These are phyloP conservation scores for Verticillium nonalfalfae DNA, from an alignment of 2,329 filamentous ascomycete genomes.

Conservation along the genomic window DNA sequence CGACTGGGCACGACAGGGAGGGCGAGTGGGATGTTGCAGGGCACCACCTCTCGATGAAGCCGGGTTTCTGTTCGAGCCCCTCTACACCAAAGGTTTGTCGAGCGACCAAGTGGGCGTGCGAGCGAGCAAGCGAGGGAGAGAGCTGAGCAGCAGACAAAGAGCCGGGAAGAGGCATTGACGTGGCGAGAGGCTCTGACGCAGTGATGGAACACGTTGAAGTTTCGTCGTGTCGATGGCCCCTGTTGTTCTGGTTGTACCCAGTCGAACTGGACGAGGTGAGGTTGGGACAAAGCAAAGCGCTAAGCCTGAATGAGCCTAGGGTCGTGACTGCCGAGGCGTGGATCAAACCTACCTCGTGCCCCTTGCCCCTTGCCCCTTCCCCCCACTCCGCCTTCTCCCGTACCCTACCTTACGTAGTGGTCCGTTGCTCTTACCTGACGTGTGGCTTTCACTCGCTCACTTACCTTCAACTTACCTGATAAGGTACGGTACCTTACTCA, in stretches of 20 bases:
- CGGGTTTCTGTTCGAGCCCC: not conserved
- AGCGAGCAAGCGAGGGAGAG: not conserved
- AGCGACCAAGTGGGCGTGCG: no score
- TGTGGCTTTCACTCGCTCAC: no score
- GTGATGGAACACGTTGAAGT: conserved; percentile 38
- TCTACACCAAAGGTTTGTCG: conserved; percentile 4
- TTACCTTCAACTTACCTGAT: no score
- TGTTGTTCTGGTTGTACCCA: not conserved
- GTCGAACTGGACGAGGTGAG: conserved; percentile 7
- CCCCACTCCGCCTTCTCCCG: not conserved
- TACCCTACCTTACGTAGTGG: not conserved
- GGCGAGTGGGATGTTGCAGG: not conserved
- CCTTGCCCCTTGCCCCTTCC: not conserved
- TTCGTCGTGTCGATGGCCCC: conserved; percentile 22
- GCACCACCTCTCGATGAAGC: not conserved
- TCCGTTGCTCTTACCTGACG: not conserved
- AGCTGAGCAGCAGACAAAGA: not conserved
- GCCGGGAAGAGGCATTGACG: conserved; percentile 10
- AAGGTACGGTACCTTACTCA: no score
- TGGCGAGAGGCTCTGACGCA: conserved; percentile 33
- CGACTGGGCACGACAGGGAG: not conserved
- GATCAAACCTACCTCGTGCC: conserved; percentile 8
- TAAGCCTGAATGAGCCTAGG: conserved; percentile 3
- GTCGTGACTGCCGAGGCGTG: conserved; percentile 2
- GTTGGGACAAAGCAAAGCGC: conserved; percentile 1